These are phyloP conservation scores for Taphrina wiesneri DNA, from an alignment of 1,139 yeast species.

Conservation along the genomic window DNA sequence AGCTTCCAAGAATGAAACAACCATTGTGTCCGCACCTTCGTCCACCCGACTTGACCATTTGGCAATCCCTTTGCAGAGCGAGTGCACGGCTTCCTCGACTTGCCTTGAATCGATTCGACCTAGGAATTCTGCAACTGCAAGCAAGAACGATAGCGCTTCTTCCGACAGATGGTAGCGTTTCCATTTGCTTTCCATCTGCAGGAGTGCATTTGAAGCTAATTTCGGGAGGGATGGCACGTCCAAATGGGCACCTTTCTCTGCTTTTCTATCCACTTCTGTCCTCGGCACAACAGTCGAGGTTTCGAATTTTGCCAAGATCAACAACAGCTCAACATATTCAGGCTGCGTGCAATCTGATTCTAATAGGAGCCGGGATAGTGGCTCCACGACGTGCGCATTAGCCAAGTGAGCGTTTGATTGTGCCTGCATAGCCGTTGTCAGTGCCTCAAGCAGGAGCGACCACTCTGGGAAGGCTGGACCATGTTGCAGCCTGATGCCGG, in stretches of 20 bases:
- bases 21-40: constrained; percentile 3
- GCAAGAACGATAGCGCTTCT: neutral
- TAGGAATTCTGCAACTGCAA: neutral
- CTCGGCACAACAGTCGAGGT: neutral
- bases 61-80: neutral
- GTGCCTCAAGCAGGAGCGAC: neutral
- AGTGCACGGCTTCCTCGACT: neutral
- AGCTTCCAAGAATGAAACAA: neutral
- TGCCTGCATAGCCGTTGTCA: neutral
- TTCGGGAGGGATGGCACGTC: neutral
- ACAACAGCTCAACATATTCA: neutral
- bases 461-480: neutral
- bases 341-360: neutral
- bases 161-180: constrained; percentile 2
- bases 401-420: neutral
- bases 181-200: neutral
- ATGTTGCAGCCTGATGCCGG: neutral
- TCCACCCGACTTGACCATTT: neutral
- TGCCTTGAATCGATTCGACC: neutral
- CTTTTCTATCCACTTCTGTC: neutral
- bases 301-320: neutral
- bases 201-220: neutral
- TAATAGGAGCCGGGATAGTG: neutral
- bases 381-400: neutral
- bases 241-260: neutral